phyloP scores from a whole-genome alignment of 108 stramenopile genomes.

The Discostella stelligeroides region DNA sequence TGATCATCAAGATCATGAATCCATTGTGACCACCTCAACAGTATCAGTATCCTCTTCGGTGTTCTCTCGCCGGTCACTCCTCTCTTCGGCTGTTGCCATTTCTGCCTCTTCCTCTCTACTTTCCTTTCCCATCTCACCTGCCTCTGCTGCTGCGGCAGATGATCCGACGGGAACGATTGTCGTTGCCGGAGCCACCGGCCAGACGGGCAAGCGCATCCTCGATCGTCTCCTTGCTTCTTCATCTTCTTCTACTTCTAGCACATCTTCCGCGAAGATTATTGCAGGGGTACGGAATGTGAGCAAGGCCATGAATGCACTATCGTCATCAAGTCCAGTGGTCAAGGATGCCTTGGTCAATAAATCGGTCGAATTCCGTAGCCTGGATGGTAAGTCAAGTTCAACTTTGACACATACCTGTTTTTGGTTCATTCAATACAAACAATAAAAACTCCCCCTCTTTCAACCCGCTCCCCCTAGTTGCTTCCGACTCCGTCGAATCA shows the following conservation, averaged over 20 bases:
- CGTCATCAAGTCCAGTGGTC: conserved; percentile 64
- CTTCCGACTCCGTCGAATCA: conserved; percentile 52
- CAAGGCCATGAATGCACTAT: conserved; percentile 62
- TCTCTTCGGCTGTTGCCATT: conserved; percentile 23
- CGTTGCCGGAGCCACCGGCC: conserved; percentile 84
- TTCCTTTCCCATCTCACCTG: neutral
- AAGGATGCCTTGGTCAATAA: conserved; percentile 74
- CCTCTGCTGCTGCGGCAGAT: neutral
- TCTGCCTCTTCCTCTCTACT: conserved; percentile 21
- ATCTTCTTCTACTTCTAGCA: conserved; percentile 13
- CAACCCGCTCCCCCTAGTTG: neutral
- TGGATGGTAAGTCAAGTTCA: conserved; percentile 60
- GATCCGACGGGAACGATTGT: conserved; percentile 41
- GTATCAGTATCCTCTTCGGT: neutral
- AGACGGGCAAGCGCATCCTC: conserved; percentile 77
- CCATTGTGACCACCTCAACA: no score
- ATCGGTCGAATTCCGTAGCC: conserved; percentile 55
- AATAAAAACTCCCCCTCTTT: neutral
- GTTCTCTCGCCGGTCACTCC: conserved; percentile 33
- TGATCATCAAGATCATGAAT: no score
- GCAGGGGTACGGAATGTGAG: conserved; percentile 82
- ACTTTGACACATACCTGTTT: no score
- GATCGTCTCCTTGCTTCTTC: conserved; percentile 61
- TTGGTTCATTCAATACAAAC: no score
- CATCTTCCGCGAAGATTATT: conserved; percentile 26